phyloP scores from a whole-genome alignment of 2,329 filamentous ascomycete genomes.

The Aspergillus terreus region DNA sequence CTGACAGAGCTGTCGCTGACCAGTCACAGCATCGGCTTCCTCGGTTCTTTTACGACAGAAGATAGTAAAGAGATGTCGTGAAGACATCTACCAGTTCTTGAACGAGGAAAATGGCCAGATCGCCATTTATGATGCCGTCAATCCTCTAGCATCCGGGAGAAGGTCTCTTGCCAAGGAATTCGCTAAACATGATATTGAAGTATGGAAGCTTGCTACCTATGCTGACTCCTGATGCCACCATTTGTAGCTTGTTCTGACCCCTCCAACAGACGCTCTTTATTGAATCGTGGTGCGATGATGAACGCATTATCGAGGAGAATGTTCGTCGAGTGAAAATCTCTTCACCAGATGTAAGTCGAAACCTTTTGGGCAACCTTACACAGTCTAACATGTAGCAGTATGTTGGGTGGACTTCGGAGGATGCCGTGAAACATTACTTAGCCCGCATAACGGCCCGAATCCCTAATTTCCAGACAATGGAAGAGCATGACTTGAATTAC shows the following conservation, averaged over 20 bases:
- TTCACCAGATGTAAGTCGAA: slow-evolving; percentile 75
- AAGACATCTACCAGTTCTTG: slow-evolving; percentile 94
- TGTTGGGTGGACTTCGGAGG: slow-evolving; percentile 83
- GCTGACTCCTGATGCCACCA: background rate
- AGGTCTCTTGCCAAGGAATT: slow-evolving; percentile 90
- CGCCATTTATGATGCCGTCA: slow-evolving; percentile 97
- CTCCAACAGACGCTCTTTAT: slow-evolving; percentile 80
- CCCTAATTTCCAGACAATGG: slow-evolving; percentile 94
- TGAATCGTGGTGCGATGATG: slow-evolving; percentile 90
- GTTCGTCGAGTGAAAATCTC: slow-evolving; percentile 97
- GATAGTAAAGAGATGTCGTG: slow-evolving; percentile 93
- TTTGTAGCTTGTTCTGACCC: background rate
- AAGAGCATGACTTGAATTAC: slow-evolving; percentile 89
- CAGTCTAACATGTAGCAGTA: slow-evolving; percentile 55
- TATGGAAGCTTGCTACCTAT: slow-evolving; percentile 34
- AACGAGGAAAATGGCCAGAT: slow-evolving; percentile 98
- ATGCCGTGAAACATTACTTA: slow-evolving; percentile 88
- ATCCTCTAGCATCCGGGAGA: slow-evolving; percentile 78
- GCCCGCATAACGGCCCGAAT: slow-evolving; percentile 87
- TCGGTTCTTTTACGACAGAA: slow-evolving; percentile 95
- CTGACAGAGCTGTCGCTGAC: slow-evolving; percentile 15
- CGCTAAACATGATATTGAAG: slow-evolving; percentile 92
- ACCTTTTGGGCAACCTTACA: slow-evolving; percentile 2
- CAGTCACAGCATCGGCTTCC: slow-evolving; percentile 63
- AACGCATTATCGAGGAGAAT: slow-evolving; percentile 91